These are phyloP conservation scores for Pestalotiopsis sp. DNA, from an alignment of 2,329 filamentous ascomycete species.

Conservation along the genomic window DNA sequence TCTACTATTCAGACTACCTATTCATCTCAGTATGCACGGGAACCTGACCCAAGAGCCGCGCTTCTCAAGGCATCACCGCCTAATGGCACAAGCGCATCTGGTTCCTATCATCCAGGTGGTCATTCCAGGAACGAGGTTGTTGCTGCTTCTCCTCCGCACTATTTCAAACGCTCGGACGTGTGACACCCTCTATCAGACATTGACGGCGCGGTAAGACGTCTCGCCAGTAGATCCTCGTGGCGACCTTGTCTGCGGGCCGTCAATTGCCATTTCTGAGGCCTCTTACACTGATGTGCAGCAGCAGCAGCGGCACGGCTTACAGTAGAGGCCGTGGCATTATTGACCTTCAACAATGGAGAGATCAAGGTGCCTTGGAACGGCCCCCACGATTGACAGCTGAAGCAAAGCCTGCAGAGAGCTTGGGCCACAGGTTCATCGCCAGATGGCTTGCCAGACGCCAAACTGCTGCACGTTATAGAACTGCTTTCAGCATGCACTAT, in stretches of 20 bases:
- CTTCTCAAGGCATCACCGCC: neutral
- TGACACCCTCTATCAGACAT: neutral
- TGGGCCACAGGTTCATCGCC: neutral
- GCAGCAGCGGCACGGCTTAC: neutral
- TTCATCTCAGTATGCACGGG: neutral
- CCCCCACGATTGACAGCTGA: neutral
- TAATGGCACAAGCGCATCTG: neutral
- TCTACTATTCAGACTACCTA: neutral
- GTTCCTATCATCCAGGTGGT: neutral
- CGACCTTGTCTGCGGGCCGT: neutral
- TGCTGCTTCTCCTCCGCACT: neutral
- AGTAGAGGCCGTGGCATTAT: neutral
- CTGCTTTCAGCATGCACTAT: neutral
- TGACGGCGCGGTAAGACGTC: neutral
- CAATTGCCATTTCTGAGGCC: neutral
- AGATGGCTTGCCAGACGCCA: neutral
- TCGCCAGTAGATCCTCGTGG: neutral
- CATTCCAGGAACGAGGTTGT: neutral
- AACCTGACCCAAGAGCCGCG: neutral
- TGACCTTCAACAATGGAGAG: neutral
- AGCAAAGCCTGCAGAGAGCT: conserved; percentile 1
- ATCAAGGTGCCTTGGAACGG: neutral
- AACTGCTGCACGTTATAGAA: neutral
- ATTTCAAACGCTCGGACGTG: neutral
- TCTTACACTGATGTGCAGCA: neutral